Evolutionary conservation across 2,329 filamentous ascomycete genomes (phyloP), one percentile per base, ranked within the genome.

Genomic region (Colletotrichum liriopes): DNA sequence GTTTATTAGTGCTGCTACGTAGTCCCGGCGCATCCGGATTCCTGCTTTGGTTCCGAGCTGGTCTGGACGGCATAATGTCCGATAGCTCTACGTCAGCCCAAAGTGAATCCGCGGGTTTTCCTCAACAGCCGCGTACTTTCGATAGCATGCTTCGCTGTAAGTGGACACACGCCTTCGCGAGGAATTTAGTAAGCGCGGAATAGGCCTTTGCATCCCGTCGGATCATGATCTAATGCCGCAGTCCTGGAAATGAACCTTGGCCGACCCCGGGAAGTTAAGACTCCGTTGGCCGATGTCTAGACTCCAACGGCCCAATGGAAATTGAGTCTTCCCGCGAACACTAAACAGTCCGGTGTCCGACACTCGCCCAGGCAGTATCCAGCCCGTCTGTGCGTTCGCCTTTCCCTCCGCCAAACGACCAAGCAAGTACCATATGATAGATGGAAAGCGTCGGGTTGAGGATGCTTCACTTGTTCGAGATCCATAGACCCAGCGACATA

Each of bases 1-100:
- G 32, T 26, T 14, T 54, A 45, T 20, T 43, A 5, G 43, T 26
- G 26, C 52, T 18, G 29, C 32, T 26, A 59, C 37, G 4, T 3
- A 9, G 54, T 52, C 64, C 69, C 65, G 69, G 45, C 43, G 52
- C 26, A 72, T 72, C 69, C 69, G 58, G 56, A 20, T 9, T 2
- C 20, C 23, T 43, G 20, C 35, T 47, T 9, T 37, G 45, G 35
- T 29, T 26, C 45, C 16, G 26, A 18, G 35, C 12, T 41, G 6
- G 23, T 39, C 7, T 37, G 4, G 39, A 45, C 37, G 43, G 47
- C 14, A 18, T 49, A 12, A 37, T 35, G 37, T 23, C 58, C 37
- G 29, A 39, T 20, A n/a, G 32, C 39, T 41, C 49, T 26, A 45
- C 32, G 59, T 45, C 59, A 49, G 39, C 32, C n/a, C 59, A 47